Evolutionary conservation across 2,329 filamentous ascomycete genomes (phyloP).

Genomic region (Chaetomium olivaceum): DNA sequence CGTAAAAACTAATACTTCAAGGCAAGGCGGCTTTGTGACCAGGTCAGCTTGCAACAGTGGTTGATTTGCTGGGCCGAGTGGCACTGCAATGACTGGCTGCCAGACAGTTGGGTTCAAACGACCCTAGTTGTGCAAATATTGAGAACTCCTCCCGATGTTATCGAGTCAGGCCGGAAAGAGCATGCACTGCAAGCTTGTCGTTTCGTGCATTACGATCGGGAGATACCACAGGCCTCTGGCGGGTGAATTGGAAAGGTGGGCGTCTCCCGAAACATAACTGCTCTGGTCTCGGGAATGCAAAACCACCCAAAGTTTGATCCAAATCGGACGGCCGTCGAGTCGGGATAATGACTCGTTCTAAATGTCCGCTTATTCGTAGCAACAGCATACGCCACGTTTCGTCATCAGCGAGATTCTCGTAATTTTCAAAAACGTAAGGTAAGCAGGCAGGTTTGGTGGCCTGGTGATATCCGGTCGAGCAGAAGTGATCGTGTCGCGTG

Average conservation of each 20-base stretch:
- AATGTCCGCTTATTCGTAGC: background rate
- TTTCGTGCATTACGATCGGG: background rate
- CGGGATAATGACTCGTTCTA: background rate
- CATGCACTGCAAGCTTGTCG: background rate
- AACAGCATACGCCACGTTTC: background rate
- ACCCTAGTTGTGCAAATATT: background rate
- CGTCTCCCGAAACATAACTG: background rate
- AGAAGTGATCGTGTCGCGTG: background rate
- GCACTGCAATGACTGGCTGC: conserved; percentile 15
- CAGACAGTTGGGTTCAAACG: conserved; percentile 12
- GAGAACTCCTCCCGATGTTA: background rate
- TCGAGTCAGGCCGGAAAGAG: background rate
- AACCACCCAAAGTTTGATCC: background rate
- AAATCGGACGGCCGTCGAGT: background rate
- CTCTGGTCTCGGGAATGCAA: background rate
- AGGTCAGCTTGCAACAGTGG: background rate
- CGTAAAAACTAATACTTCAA: too few relatives aligned
- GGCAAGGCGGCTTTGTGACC: background rate
- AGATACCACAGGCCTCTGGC: background rate
- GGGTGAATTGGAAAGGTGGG: background rate
- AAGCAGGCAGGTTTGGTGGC: background rate
- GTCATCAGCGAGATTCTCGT: background rate
- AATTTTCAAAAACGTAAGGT: background rate
- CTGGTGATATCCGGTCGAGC: background rate
- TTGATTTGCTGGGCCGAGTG: conserved; percentile 4